Base-by-base conservation (phyloP, 768 basidiomycete genomes). In the Kwoniella shandongensis region DNA sequence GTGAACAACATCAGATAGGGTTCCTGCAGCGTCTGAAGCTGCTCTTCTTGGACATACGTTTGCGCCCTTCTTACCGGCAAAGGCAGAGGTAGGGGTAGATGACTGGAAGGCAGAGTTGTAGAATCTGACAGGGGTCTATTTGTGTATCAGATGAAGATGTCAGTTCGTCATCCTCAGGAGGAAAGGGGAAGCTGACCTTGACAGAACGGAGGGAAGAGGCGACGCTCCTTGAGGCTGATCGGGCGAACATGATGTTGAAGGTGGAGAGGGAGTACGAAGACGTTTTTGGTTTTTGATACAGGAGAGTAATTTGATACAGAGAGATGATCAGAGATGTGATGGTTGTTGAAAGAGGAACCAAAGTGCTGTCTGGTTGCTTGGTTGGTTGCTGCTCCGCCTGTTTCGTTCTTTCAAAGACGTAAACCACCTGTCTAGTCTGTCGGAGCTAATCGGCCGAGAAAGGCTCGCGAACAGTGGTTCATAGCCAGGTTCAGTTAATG, bases 51-150 rank as follows among this genome's bases (percentile, higher is more conserved):
- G 22, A 58, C 89, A 77, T 74, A 93, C 92, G 78, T 88, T 87
- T 75, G 83, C 81, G 68, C 85, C 86, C 81, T 93, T 94, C 81
- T 89, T 84, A 54, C 89, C 89, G 78, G 88, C 85, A 79, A 91
- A 96, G 60, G 86, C 85, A 73, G 90, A 89, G 47, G 92, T 91
- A 27, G 93, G 88, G 48, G 88, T 78, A 32, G 83, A 63, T 15
- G 69, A 73, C 39, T 69, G 60, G 71, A 73, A 76, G 27, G 76
- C 73, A 42, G 75, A 70, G 57, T 66, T 68, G 62, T 72, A 73
- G 22, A 55, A 44, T 32, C 73, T 58, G 12, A 63, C 50, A 11
- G 63, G 51, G 22, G 61, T 44, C 63, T 66, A 29, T 1, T 5
- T 18, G 13, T 8, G 44, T 13, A 13, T 36, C 17, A 39, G 36